Conservation (phyloP, 2,329 filamentous ascomycete species). For the Cercospora nicotianae region DNA sequence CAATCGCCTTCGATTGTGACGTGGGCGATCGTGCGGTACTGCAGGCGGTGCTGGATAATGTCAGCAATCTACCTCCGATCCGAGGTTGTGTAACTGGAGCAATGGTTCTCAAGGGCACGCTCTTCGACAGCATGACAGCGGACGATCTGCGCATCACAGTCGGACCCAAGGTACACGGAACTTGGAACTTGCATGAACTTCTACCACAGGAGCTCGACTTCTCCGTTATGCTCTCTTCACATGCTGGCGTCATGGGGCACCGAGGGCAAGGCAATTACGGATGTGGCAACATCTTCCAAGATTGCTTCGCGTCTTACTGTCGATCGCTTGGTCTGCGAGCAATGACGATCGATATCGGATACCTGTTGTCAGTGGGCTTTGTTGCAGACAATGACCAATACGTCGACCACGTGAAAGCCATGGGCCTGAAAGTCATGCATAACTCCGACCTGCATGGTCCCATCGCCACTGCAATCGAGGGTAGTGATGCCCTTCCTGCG, state of each 20-base stretch:
- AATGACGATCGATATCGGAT: constrained; percentile 35
- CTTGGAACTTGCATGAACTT: constrained; percentile 31
- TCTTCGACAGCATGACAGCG: constrained; percentile 32
- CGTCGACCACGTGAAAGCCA: constrained; percentile 15
- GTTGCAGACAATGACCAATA: constrained; percentile 20
- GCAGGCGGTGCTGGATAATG: constrained; percentile 24
- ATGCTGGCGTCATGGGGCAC: constrained; percentile 29
- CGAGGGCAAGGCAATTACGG: constrained; percentile 44
- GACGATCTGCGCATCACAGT: constrained; percentile 17
- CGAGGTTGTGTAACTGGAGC: constrained; percentile 45
- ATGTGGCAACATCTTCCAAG: constrained; percentile 44
- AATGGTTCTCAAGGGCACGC: constrained; percentile 35
- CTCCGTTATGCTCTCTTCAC: constrained; percentile 35
- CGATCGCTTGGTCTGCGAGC: constrained; percentile 28
- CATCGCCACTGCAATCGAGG: constrained; percentile 16
- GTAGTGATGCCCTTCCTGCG: constrained; percentile 2
- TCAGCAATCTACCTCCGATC: constrained; percentile 36
- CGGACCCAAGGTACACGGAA: constrained; percentile 34
- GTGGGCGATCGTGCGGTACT: constrained; percentile 18
- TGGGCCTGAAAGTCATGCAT: constrained; percentile 17
- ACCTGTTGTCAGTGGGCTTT: constrained; percentile 37
- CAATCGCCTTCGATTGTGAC: background rate
- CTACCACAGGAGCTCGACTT: constrained; percentile 33
- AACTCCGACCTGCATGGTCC: constrained; percentile 17
- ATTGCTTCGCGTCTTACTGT: constrained; percentile 33